These are phyloP conservation scores for Geranium brycei DNA, from an alignment of 345 rosid species.

Conservation along the genomic window DNA sequence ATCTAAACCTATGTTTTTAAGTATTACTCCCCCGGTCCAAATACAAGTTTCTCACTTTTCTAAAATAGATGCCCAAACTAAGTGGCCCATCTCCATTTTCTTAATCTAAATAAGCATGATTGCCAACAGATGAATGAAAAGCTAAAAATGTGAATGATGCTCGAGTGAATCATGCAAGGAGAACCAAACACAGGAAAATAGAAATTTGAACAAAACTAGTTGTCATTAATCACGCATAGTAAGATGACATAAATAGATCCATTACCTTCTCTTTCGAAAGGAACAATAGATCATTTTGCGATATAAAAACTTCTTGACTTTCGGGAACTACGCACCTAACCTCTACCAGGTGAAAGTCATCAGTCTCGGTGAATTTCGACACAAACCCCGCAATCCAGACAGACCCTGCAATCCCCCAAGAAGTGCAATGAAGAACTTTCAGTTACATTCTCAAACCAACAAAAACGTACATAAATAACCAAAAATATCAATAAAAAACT, in stretches of 20 bases:
- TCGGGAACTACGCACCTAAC: slow-evolving; percentile 38
- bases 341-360: slow-evolving; percentile 48
- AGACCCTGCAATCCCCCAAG: slow-evolving; percentile 26
- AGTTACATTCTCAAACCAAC: not conserved
- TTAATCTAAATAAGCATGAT: no score
- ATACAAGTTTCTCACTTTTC: not conserved
- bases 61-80: not conserved
- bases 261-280: slow-evolving; percentile 67
- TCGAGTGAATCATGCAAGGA: not conserved
- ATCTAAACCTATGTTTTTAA: not conserved
- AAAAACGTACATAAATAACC: not conserved
- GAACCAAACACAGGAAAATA: not conserved
- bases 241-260: not conserved
- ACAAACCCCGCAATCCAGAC: slow-evolving; percentile 58
- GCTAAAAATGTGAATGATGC: not conserved
- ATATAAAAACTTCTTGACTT: slow-evolving; percentile 37
- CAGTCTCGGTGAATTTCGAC: slow-evolving; percentile 57
- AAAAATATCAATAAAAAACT: not conserved
- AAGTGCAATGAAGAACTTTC: not conserved
- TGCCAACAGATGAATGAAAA: no score
- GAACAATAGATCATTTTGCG: slow-evolving; percentile 74
- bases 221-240: not conserved
- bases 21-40: not conserved
- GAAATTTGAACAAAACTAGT: not conserved
- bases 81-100: no score